phyloP scores from a whole-genome alignment of 805 yeast species.

The Candida morakotiae region DNA sequence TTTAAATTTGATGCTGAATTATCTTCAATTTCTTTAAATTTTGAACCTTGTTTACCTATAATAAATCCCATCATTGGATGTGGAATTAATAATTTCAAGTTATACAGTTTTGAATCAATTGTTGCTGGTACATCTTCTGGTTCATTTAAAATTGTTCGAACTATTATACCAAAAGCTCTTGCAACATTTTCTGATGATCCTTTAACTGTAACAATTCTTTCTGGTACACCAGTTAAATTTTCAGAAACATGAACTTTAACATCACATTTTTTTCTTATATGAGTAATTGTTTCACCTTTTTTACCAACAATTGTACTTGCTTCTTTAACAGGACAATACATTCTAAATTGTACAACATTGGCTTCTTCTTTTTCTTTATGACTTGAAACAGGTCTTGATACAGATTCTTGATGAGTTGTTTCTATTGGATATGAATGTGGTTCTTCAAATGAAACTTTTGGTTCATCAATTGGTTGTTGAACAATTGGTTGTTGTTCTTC shows the following conservation, averaged over 20 bases:
- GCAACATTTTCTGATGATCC: constrained; percentile 80
- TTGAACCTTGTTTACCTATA: constrained; percentile 72
- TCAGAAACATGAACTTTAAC: constrained; percentile 71
- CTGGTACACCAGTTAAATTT: constrained; percentile 66
- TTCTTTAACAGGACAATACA: constrained; percentile 72
- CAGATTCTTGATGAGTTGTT: constrained; percentile 1
- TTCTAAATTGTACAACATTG: constrained; percentile 62
- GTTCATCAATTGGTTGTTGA: constrained; percentile 1
- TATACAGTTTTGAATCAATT: constrained; percentile 49
- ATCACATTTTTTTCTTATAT: constrained; percentile 57
- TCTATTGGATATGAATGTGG: neutral
- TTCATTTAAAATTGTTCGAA: constrained; percentile 62
- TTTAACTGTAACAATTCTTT: constrained; percentile 66
- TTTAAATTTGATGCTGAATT: constrained; percentile 71
- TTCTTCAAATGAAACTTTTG: neutral
- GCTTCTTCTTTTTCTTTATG: constrained; percentile 48
- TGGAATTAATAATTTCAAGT: constrained; percentile 64
- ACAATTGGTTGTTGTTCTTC: constrained; percentile 2
- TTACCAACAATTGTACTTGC: constrained; percentile 75
- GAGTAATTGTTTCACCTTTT: constrained; percentile 70
- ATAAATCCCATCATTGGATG: constrained; percentile 77
- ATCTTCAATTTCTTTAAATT: constrained; percentile 78
- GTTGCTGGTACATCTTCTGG: constrained; percentile 61
- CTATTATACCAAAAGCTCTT: constrained; percentile 72
- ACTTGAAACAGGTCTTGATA: constrained; percentile 32